phyloP scores from a whole-genome alignment of 352 stramenopile genomes.

The Plasmopara viticola region DNA sequence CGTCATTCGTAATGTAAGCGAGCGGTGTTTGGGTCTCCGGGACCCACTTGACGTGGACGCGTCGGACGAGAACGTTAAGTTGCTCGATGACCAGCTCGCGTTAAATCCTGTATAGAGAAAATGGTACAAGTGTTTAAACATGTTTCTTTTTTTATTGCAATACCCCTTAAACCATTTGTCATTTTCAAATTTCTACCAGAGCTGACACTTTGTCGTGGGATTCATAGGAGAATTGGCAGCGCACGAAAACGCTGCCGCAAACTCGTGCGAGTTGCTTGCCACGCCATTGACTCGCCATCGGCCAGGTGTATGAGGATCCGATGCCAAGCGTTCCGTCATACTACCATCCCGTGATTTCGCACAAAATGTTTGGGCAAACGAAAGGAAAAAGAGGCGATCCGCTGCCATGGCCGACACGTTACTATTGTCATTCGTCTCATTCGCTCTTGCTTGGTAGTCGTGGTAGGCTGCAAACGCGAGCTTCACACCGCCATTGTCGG shows the following conservation, averaged over 20 bases:
- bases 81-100: constrained; percentile 20
- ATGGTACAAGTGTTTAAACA: background rate
- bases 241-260: constrained; percentile 55
- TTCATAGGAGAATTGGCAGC: constrained; percentile 55
- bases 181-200: constrained; percentile 45
- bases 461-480: constrained; percentile 61
- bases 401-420: constrained; percentile 14
- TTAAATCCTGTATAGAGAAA: constrained; percentile 10
- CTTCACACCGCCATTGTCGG: constrained; percentile 76
- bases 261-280: constrained; percentile 73
- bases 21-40: constrained; percentile 32
- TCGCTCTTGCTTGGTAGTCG: constrained; percentile 7
- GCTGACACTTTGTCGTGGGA: constrained; percentile 53
- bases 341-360: constrained; percentile 51
- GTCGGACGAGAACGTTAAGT: constrained; percentile 18
- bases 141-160: no score
- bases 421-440: background rate
- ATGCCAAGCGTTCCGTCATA: constrained; percentile 41
- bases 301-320: constrained; percentile 58
- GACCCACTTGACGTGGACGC: constrained; percentile 10
- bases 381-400: constrained; percentile 73
- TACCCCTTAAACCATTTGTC: background rate
- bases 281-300: constrained; percentile 74
- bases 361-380: constrained; percentile 72
- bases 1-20: constrained; percentile 34